Base-by-base conservation (phyloP, 2,329 filamentous ascomycete genomes). In the Xylariaceae sp. region DNA sequence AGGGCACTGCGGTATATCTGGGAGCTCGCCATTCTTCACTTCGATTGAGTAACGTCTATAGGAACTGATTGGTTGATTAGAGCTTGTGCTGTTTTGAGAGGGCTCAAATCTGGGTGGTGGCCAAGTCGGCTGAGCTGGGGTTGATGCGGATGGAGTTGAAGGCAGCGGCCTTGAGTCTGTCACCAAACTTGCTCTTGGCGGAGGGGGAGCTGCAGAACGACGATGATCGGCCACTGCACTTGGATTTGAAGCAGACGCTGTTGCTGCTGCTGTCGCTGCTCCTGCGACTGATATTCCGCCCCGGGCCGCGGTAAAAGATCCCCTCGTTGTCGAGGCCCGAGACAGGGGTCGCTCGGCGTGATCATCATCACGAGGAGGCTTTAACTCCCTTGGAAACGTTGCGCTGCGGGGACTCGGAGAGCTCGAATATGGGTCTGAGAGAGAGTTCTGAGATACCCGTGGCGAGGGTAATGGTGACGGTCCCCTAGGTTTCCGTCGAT, bases 1-100 rank as follows among this genome's bases (percentile, higher is more conserved):
- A 6, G 87, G 88, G 66, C 93, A 96, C 2, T 86, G 81, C 3
- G 89, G 85, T 12, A 93, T 79, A 19, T 77, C 75, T 9, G 76
- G 71, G 6, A 80, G 66, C 2, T 71, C 71, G 3, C 78, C 77
- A 43, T 75, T 67, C 41, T 75, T 73, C 8, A 79, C 71, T 24
- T 84, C 80, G 57, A 88, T 82, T 0, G 82, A 83, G 64, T 81
- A 84, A 5, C 82, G 79, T 37, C 82, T 76, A 63, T 80, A 85
- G 1, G 79, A 75, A 3, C 78, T 76, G 19, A 80, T 68, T 5
- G 76, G 73, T 34, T 74, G 73, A n/a, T 78, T 75, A n/a, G 79
- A 76, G 6, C 47, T 73, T 65, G 53, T 67, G 24, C 36, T 49
- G 37, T 44, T 56, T 37, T 40, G 49, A 43, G 55, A 62, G 44